Evolutionary conservation across 805 yeast species (phyloP), one percentile per base, ranked within the genome.

Genomic region (Schwanniomyces occidentalis): DNA sequence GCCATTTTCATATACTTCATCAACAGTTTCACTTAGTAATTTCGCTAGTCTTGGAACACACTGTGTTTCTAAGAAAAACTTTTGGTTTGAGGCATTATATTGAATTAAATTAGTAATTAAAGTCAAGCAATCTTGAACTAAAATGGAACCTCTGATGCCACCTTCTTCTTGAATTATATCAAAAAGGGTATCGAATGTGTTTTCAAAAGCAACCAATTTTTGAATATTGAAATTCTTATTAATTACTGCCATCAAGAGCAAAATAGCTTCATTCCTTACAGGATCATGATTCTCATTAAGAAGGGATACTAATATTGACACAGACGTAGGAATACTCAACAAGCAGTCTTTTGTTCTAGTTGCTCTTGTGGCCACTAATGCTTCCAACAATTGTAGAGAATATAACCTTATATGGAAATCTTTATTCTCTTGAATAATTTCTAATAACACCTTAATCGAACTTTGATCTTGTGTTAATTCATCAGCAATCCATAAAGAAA

Each of bases 401-500:
- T 91, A 93, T 7, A 93, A 67, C 37, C 84, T 74, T 26, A 83
- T 74, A 57, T 87, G 95, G 53, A 88, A 87, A 52, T 87, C 91
- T 10, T 65, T 30, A 35, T 71, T 67, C 16, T 68, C 69, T 16
- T 73, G 65, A 6, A 82, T 55, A 16, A 81, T 77, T 15, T 61
- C 57, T 25, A 68, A 42, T 23, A 69, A 41, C 24, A 55, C 44
- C 13, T 43, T 38, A 24, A 68, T 40, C 13, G 56, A 44, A 17
- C 51, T 58, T 12, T 49, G 59, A 31, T 58, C 61, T 40, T 85
- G 90, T 1, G 90, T 84, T 48, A 93, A 67, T 51, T 88, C 97
- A 60, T 93, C 99, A 0, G 98, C 88, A 20, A 93, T 85, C 95
- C 97, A 90, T 37, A 90, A 63, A 0, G 96, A 85, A 45, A 93